Conservation (phyloP, 805 yeast genomes). For the Candida pini region DNA sequence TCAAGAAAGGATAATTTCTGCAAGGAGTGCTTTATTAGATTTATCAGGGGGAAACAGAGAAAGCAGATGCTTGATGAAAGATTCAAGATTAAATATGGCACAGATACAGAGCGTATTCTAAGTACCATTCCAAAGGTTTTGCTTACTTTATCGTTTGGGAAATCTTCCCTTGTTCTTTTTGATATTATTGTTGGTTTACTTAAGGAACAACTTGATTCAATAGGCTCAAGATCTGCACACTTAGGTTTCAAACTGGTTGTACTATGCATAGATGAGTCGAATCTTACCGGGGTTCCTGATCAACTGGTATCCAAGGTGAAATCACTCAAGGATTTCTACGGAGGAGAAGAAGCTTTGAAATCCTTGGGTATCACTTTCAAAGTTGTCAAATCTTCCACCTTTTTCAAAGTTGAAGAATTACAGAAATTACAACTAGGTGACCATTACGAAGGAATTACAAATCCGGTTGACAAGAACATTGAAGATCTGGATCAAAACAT, state of each 20-base stretch:
- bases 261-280: constrained; percentile 40
- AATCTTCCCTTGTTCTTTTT: constrained; percentile 59
- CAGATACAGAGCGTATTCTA: constrained; percentile 23
- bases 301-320: neutral
- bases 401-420: constrained; percentile 27
- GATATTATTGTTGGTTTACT: constrained; percentile 61
- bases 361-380: constrained; percentile 34
- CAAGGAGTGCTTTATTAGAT: constrained; percentile 60
- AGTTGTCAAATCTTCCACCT: constrained; percentile 37
- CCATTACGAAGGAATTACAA: constrained; percentile 20
- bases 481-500: constrained; percentile 15
- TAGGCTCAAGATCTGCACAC: constrained; percentile 50
- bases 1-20: constrained; percentile 67
- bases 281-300: constrained; percentile 10
- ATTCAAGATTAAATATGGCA: constrained; percentile 64
- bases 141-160: constrained; percentile 62
- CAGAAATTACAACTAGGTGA: constrained; percentile 29
- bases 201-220: constrained; percentile 56
- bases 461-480: constrained; percentile 5
- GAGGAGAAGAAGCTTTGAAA: constrained; percentile 9
- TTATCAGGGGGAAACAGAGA: constrained; percentile 74
- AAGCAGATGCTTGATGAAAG: constrained; percentile 68
- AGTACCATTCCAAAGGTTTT: constrained; percentile 39
- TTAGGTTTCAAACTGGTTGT: constrained; percentile 62
- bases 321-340: constrained; percentile 10